Percentiles rank a stretch among this genome's conserved stretches.
These are phyloP conservation scores for Pseudogymnoascus pannorum DNA, from an alignment of 2,329 filamentous ascomycete genomes.

Conservation along the genomic window DNA sequence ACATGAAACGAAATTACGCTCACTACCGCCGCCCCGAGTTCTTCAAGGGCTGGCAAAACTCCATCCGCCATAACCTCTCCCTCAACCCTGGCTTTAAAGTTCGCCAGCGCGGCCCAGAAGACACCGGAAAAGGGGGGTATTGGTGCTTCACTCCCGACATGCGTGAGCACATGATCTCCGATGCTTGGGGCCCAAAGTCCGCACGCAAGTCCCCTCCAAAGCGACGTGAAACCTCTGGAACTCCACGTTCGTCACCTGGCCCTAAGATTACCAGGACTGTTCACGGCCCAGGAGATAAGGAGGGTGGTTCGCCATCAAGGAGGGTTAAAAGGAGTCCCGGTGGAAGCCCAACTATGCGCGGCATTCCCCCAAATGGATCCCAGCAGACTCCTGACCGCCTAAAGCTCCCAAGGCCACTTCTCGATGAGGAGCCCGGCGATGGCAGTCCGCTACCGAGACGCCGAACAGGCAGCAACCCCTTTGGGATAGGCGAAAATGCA, in stretches of 20 bases:
- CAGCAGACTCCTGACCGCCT: slow-evolving; percentile 54
- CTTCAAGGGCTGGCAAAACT: slow-evolving; percentile 90
- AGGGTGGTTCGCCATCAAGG: slow-evolving; percentile 43
- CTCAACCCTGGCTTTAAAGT: slow-evolving; percentile 94
- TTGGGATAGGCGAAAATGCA: slow-evolving; percentile 41
- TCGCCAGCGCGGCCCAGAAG: slow-evolving; percentile 82
- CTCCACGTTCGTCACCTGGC: not conserved
- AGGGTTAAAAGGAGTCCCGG: slow-evolving; percentile 50
- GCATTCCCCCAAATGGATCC: slow-evolving; percentile 35
- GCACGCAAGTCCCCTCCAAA: slow-evolving; percentile 8
- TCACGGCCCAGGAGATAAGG: slow-evolving; percentile 39
- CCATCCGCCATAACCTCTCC: slow-evolving; percentile 92
- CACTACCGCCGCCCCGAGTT: slow-evolving; percentile 79
- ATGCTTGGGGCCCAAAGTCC: slow-evolving; percentile 36
- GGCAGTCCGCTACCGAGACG: slow-evolving; percentile 55
- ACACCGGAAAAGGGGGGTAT: slow-evolving; percentile 98
- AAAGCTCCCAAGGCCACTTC: slow-evolving; percentile 26
- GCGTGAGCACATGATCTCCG: slow-evolving; percentile 80
- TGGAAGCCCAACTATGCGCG: slow-evolving; percentile 48
- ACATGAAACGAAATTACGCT: slow-evolving; percentile 83
- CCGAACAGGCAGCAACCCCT: slow-evolving; percentile 36
- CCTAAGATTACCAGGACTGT: slow-evolving; percentile 13
- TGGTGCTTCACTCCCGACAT: slow-evolving; percentile 87
- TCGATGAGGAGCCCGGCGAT: slow-evolving; percentile 33
- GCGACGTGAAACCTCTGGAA: not conserved